Conservation (phyloP, 805 yeast genomes). For the Osmozyma mogii region DNA sequence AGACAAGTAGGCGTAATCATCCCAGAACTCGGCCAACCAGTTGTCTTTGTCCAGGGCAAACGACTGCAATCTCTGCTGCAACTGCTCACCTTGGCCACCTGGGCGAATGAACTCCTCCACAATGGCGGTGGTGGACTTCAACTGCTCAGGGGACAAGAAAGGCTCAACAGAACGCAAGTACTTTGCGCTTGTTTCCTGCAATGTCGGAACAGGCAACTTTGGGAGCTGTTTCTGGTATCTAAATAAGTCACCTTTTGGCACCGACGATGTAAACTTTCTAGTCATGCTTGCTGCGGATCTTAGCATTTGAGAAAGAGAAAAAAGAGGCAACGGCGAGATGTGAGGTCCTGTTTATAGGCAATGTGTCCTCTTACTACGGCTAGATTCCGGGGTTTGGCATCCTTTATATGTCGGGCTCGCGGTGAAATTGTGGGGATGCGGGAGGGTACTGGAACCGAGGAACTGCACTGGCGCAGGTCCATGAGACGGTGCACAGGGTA, state of each 20-base stretch:
- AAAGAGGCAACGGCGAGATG: background rate
- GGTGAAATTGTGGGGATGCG: background rate
- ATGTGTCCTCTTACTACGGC: background rate
- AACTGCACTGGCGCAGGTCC: slow-evolving; percentile 1
- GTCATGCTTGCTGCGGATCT: slow-evolving; percentile 10
- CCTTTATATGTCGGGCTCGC: background rate
- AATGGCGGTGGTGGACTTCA: slow-evolving; percentile 41
- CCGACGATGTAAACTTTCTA: slow-evolving; percentile 15
- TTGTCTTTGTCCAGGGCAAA: slow-evolving; percentile 62
- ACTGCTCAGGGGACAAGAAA: slow-evolving; percentile 43
- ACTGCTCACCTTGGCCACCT: slow-evolving; percentile 55
- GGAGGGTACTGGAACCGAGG: slow-evolving; percentile 3
- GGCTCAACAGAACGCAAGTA: slow-evolving; percentile 74
- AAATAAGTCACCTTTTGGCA: slow-evolving; percentile 57
- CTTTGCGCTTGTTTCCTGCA: slow-evolving; percentile 59
- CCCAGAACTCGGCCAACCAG: slow-evolving; percentile 94
- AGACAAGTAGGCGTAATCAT: slow-evolving; percentile 81
- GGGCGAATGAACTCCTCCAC: slow-evolving; percentile 59
- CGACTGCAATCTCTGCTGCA: slow-evolving; percentile 58
- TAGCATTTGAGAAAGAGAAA: slow-evolving; percentile 7
- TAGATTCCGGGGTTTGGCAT: slow-evolving; percentile 1
- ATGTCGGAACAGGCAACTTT: slow-evolving; percentile 77
- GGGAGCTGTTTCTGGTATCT: slow-evolving; percentile 71
- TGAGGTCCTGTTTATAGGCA: background rate
- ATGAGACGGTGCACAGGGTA: background rate